phyloP scores from a whole-genome alignment of 1,284 basidiomycete species.

The Exobasidium cylindrosporum region DNA sequence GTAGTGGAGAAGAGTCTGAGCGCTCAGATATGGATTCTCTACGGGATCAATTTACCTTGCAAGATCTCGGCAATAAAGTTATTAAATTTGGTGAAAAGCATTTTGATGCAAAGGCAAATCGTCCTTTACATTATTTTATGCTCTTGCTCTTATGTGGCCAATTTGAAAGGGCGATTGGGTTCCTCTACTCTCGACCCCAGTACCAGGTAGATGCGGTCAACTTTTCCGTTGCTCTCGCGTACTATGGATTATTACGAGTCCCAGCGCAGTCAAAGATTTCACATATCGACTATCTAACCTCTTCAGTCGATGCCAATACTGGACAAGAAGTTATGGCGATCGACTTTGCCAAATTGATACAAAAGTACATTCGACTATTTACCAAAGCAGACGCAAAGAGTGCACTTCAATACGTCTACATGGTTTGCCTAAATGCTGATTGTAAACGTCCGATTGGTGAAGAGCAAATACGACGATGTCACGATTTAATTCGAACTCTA shows the following conservation, averaged over 20 bases:
- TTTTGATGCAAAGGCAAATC: conserved; percentile 75
- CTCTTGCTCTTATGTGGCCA: conserved; percentile 87
- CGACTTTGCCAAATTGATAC: conserved; percentile 77
- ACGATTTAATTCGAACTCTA: conserved; percentile 82
- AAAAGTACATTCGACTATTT: conserved; percentile 88
- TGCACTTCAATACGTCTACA: conserved; percentile 92
- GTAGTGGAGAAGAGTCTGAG: conserved; percentile 23
- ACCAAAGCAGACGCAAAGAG: conserved; percentile 86
- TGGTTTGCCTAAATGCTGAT: conserved; percentile 74
- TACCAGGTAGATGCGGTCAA: conserved; percentile 93
- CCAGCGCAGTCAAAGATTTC: conserved; percentile 74
- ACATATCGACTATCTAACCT: conserved; percentile 58
- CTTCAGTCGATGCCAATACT: neutral
- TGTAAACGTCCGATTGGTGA: conserved; percentile 65
- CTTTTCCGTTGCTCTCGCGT: conserved; percentile 83
- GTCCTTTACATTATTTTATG: conserved; percentile 74
- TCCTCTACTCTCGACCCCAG: conserved; percentile 81
- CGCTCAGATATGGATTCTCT: conserved; percentile 15
- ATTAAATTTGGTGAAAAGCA: conserved; percentile 75
- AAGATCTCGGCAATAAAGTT: conserved; percentile 75
- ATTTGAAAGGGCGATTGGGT: conserved; percentile 87
- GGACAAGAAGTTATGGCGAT: conserved; percentile 58
- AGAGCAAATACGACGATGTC: conserved; percentile 78
- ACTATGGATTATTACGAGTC: conserved; percentile 86
- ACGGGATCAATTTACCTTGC: conserved; percentile 66